phyloP scores from a whole-genome alignment of 2,329 filamentous ascomycete species.

The Fusarium avenaceum region DNA sequence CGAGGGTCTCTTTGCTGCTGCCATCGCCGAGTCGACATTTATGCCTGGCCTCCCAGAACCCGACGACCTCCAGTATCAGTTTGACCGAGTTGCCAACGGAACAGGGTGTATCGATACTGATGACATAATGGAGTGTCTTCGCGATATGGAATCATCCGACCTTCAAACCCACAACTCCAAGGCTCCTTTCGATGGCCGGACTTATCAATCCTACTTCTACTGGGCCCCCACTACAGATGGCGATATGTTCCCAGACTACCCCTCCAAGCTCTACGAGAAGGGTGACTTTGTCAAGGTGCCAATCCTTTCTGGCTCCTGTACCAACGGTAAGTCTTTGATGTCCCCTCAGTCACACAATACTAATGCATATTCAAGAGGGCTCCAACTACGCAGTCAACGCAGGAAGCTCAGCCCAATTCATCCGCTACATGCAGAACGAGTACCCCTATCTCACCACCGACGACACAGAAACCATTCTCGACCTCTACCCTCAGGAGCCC shows the following conservation, averaged over 20 bases:
- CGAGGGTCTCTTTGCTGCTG: conserved; percentile 61
- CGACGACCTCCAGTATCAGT: conserved; percentile 63
- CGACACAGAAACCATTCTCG: conserved; percentile 54
- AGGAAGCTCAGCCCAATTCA: conserved; percentile 52
- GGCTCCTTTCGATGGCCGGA: conserved; percentile 57
- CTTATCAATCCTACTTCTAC: conserved; percentile 59
- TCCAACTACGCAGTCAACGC: conserved; percentile 60
- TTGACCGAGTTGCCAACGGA: conserved; percentile 54
- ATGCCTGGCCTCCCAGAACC: conserved; percentile 63
- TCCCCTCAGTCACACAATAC: background rate
- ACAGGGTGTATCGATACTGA: conserved; percentile 54
- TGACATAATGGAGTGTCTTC: conserved; percentile 59
- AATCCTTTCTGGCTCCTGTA: conserved; percentile 60
- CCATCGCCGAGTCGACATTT: conserved; percentile 63
- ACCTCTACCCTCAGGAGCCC: conserved; percentile 56
- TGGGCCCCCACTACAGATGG: conserved; percentile 67
- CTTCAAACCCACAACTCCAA: conserved; percentile 60
- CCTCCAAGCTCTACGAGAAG: conserved; percentile 56
- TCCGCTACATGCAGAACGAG: conserved; percentile 61
- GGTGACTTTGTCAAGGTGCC: conserved; percentile 61
- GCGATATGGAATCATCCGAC: conserved; percentile 50
- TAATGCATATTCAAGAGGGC: conserved; percentile 56
- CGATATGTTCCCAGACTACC: conserved; percentile 58
- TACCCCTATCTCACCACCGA: conserved; percentile 59
- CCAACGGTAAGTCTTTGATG: conserved; percentile 55